These are phyloP conservation scores for Sporobolomyces pararoseus DNA, from an alignment of 768 basidiomycete species.

Conservation along the genomic window DNA sequence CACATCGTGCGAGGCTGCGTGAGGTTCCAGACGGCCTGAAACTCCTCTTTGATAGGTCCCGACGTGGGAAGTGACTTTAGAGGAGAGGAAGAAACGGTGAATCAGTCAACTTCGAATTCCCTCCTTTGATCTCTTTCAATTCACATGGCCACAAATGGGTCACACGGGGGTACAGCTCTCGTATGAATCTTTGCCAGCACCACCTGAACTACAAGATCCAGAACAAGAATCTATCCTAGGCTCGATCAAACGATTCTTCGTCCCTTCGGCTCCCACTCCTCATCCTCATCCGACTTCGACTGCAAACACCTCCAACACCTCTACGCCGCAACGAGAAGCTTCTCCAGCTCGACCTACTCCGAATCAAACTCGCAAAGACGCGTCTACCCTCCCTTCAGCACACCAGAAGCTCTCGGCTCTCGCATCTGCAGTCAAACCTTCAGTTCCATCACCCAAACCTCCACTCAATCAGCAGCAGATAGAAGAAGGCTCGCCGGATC, in stretches of 20 bases:
- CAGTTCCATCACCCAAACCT: neutral
- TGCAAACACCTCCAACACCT: neutral
- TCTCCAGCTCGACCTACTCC: neutral
- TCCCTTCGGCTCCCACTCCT: neutral
- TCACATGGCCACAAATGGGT: neutral
- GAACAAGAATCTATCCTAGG: constrained; percentile 11
- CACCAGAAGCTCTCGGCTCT: constrained; percentile 12
- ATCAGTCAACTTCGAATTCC: neutral
- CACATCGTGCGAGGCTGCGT: neutral
- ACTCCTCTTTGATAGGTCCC: no score
- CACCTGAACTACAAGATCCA: constrained; percentile 12
- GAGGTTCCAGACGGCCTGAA: no score
- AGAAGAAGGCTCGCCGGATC: neutral
- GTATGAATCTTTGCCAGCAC: constrained; percentile 8
- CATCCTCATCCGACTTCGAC: neutral
- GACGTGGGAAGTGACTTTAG: no score
- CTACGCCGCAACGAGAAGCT: constrained; percentile 3
- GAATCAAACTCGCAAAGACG: neutral
- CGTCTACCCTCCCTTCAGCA: constrained; percentile 7
- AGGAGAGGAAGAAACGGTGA: neutral
- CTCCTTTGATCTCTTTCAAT: neutral
- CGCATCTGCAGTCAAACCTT: neutral
- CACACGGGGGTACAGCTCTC: neutral
- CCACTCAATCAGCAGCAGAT: neutral
- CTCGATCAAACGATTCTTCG: constrained; percentile 14